These are phyloP conservation scores for Pisolithus tinctorius DNA, from an alignment of 768 basidiomycete species.

Conservation along the genomic window DNA sequence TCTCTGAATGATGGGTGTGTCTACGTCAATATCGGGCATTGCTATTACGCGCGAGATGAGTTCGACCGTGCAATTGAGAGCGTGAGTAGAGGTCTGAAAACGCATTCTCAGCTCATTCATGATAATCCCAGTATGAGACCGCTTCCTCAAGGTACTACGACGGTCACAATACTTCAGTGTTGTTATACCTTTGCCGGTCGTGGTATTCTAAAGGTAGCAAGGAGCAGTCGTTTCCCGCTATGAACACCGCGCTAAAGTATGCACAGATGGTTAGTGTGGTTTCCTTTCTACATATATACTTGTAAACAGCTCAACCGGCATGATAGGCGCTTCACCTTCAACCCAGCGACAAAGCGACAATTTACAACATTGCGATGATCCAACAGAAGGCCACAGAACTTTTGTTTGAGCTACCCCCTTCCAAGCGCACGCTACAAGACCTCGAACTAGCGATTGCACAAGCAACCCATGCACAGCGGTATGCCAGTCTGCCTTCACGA, in stretches of 20 bases:
- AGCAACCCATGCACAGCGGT: slow-evolving; percentile 85
- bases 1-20: slow-evolving; percentile 77
- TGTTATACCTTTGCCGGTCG: slow-evolving; percentile 84
- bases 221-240: slow-evolving; percentile 74
- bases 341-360: slow-evolving; percentile 81
- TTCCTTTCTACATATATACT: no score
- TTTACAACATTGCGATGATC: slow-evolving; percentile 98
- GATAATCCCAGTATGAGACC: slow-evolving; percentile 70
- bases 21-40: slow-evolving; percentile 95
- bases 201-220: slow-evolving; percentile 94
- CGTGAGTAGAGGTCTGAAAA: slow-evolving; percentile 40
- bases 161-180: slow-evolving; percentile 64
- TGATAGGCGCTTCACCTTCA: slow-evolving; percentile 75
- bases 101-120: not conserved
- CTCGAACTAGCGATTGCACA: slow-evolving; percentile 72
- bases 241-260: slow-evolving; percentile 80
- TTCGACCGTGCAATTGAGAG: slow-evolving; percentile 95
- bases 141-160: slow-evolving; percentile 75
- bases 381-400: slow-evolving; percentile 95
- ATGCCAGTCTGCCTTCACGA: slow-evolving; percentile 13
- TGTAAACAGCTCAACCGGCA: not conserved
- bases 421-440: slow-evolving; percentile 77
- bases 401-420: slow-evolving; percentile 62
- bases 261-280: slow-evolving; percentile 59
- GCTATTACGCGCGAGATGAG: slow-evolving; percentile 88